phyloP scores from a whole-genome alignment of 2,329 filamentous ascomycete species.

The Alternaria rosae region DNA sequence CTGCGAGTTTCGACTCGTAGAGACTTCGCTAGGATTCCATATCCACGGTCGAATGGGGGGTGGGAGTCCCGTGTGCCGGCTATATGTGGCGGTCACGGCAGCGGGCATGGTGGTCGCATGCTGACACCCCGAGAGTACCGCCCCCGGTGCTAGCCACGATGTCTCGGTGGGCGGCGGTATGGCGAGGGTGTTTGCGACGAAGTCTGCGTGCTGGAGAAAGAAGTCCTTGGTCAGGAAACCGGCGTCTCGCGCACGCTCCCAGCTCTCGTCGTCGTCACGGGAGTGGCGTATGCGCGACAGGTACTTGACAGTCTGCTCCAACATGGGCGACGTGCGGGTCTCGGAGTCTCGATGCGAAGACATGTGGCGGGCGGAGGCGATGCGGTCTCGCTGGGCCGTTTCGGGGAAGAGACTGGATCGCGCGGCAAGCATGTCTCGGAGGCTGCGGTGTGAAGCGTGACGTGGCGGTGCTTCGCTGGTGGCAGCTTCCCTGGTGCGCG shows the following conservation, averaged over 20 bases:
- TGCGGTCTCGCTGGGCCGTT: slow-evolving; percentile 7
- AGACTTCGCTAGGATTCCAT: slow-evolving; percentile 40
- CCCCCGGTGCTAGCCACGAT: slow-evolving; percentile 69
- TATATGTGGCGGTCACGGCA: slow-evolving; percentile 19
- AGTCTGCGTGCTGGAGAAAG: slow-evolving; percentile 63
- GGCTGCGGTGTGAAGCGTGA: slow-evolving; percentile 26
- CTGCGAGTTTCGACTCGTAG: slow-evolving; percentile 30
- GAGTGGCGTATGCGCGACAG: slow-evolving; percentile 65
- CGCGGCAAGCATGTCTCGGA: slow-evolving; percentile 37
- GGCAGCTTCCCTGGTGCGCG: slow-evolving; percentile 41
- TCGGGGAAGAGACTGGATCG: slow-evolving; percentile 23
- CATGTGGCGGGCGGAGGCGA: slow-evolving; percentile 2
- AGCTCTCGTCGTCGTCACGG: slow-evolving; percentile 61
- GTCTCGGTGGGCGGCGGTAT: slow-evolving; percentile 61
- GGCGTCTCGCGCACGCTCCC: slow-evolving; percentile 61
- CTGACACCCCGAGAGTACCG: slow-evolving; percentile 68
- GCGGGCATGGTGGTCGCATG: slow-evolving; percentile 58
- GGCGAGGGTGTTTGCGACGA: slow-evolving; percentile 62
- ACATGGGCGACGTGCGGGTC: slow-evolving; percentile 42
- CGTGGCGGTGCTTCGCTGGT: slow-evolving; percentile 46
- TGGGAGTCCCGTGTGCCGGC: slow-evolving; percentile 33
- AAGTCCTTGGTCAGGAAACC: slow-evolving; percentile 63
- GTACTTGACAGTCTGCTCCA: slow-evolving; percentile 69
- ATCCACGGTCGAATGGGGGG: slow-evolving; percentile 50
- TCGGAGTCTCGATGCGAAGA: slow-evolving; percentile 20